Conservation (phyloP, 1,284 basidiomycete species). For the Cerioporus squamosus region DNA sequence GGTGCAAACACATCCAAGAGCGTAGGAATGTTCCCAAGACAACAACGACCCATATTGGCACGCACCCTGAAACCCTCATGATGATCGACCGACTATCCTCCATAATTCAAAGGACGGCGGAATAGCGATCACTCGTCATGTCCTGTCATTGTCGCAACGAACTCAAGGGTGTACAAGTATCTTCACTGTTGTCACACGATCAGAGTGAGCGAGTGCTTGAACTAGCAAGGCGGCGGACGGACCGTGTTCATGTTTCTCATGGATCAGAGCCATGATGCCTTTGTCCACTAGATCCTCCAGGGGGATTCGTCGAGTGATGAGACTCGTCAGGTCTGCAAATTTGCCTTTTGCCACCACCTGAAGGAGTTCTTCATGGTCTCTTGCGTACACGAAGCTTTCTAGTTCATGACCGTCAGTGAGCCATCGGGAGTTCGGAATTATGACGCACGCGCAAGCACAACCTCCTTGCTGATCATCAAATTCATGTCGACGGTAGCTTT, state of each 20-base stretch:
- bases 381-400: conserved; percentile 25
- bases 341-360: conserved; percentile 31
- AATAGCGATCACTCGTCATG: not conserved
- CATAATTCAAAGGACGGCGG: too few relatives aligned
- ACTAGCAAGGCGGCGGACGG: not conserved
- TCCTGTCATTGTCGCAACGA: not conserved
- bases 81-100: too few relatives aligned
- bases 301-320: conserved; percentile 35
- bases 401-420: not conserved
- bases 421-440: not conserved
- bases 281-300: conserved; percentile 37
- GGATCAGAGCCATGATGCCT: conserved; percentile 35
- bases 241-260: conserved; percentile 37
- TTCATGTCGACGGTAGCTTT: conserved; percentile 31
- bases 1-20: too few relatives aligned
- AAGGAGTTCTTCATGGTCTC: conserved; percentile 33
- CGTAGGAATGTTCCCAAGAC: too few relatives aligned
- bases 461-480: conserved; percentile 33
- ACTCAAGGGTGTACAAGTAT: conserved; percentile 26
- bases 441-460: conserved; percentile 27
- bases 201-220: too few relatives aligned
- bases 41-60: too few relatives aligned
- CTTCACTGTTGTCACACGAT: too few relatives aligned
- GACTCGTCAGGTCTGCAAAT: conserved; percentile 28
- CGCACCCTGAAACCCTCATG: too few relatives aligned